phyloP scores from a whole-genome alignment of 352 stramenopile genomes.

The Elongisporangium prolatum region DNA sequence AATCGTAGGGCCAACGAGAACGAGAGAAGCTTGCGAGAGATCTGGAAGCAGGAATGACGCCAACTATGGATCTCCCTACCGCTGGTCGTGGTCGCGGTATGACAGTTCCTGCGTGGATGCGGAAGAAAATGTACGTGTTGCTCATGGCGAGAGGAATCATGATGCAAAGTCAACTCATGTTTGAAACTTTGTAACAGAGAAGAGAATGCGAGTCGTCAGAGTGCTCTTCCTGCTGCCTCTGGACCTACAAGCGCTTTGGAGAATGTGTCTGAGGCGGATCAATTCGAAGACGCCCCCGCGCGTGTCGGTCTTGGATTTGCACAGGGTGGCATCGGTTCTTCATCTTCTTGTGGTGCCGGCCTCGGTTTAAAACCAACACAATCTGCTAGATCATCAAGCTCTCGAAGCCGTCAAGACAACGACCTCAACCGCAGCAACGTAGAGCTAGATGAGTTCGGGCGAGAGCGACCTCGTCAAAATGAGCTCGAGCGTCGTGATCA shows the following conservation, averaged over 20 bases:
- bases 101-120: conserved; percentile 92
- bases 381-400: background rate
- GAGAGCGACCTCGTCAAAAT: conserved; percentile 8
- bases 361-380: background rate
- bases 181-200: conserved; percentile 37
- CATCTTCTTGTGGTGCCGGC: conserved; percentile 6
- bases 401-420: background rate
- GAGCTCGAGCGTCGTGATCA: background rate
- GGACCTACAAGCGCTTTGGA: background rate
- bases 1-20: conserved; percentile 50
- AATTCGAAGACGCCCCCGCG: conserved; percentile 56
- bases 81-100: conserved; percentile 81
- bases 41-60: conserved; percentile 59
- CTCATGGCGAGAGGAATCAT: background rate
- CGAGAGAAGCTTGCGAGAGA: conserved; percentile 66
- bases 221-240: background rate
- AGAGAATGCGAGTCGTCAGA: conserved; percentile 22
- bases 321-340: conserved; percentile 17
- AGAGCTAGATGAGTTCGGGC: conserved; percentile 25
- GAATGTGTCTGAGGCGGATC: conserved; percentile 7
- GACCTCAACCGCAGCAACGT: background rate
- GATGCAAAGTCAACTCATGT: conserved; percentile 4
- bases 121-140: conserved; percentile 80
- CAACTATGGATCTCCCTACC: conserved; percentile 35
- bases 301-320: conserved; percentile 28